These are phyloP conservation scores for Gaertneriomyces semiglobifer DNA, from an alignment of 192 early-diverging fungal species.

Conservation along the genomic window DNA sequence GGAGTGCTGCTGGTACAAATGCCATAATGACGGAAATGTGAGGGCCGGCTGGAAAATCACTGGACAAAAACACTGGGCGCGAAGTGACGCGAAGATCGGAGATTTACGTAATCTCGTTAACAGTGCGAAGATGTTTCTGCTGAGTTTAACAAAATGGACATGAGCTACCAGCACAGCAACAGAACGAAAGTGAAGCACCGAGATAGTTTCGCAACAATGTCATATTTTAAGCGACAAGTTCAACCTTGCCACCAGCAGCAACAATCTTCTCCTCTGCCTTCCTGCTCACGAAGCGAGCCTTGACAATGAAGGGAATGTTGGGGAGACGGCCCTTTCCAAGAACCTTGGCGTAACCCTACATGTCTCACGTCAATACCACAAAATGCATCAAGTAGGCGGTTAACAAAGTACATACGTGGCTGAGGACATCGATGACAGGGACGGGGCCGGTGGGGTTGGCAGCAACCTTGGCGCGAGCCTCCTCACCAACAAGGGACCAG, in stretches of 20 bases:
- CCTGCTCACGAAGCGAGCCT: constrained; percentile 86
- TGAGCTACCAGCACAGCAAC: background rate
- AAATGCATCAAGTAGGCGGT: background rate
- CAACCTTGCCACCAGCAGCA: constrained; percentile 81
- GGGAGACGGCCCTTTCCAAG: constrained; percentile 91
- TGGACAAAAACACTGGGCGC: too few species aligned
- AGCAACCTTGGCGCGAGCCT: constrained; percentile 75
- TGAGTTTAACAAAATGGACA: too few species aligned
- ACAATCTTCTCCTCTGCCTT: constrained; percentile 99
- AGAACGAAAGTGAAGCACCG: background rate
- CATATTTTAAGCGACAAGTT: constrained; percentile 50
- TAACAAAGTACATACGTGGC: constrained; percentile 40
- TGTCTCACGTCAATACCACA: background rate
- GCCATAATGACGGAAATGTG: constrained; percentile 9
- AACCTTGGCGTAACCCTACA: constrained; percentile 90
- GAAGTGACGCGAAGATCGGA: too few species aligned
- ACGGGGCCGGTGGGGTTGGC: constrained; percentile 79
- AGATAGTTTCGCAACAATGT: constrained; percentile 3
- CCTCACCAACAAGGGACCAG: constrained; percentile 85
- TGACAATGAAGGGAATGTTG: constrained; percentile 89
- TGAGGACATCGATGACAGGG: constrained; percentile 87
- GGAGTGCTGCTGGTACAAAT: constrained; percentile 22
- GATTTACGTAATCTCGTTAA: too few species aligned
- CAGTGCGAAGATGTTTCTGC: too few species aligned
- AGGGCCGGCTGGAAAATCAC: too few species aligned